Evolutionary conservation across 176 grass and related monocot genomes (phyloP), one percentile per base, ranked within the genome.

Genomic region (Tillandsia fasciculata): DNA sequence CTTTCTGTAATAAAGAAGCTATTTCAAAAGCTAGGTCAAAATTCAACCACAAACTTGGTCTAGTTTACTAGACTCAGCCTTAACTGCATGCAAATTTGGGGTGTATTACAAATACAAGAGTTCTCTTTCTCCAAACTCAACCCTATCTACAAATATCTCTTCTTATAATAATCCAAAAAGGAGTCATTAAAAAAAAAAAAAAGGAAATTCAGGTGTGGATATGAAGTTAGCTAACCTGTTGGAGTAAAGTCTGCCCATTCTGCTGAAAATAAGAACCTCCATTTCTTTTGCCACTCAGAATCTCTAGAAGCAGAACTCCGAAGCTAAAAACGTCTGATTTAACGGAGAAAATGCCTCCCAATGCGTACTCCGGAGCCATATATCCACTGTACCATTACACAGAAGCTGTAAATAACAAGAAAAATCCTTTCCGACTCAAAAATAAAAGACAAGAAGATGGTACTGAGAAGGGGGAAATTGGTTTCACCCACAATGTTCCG

Each of bases 281-380:
- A 54, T 96, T 96, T 7, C 88, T 80, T 72, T 88, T 75, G 3
- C 92, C 92, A 64, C 92, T 87, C 42, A 96, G 78, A 80, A 96
- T 91, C 83, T 96, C 92, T 10, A 96, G 74, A 42, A 91, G 78
- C 10, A 96, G 83, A 12, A 96, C 92, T 0, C 92, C 92, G 65
- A 89, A 91, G 79, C 92, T 91, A 82, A 79, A 96, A 48, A 89
- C 92, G 72, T 96, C 92, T 0, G 92, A 96, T 75, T 96, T 96
- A 63, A 89, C 83, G 13, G 92, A 96, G 83, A 96, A 96, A 11
- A 72, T 80, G 9, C 92, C 92, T 75, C 84, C 85, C 75, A 86
- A 80, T 0, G 78, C 88, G 70, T 86, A 96, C 14, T 96, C 92
- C 1, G 92, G 92, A 1, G 92, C 88, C 92, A 96, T 89, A 74